phyloP scores from a whole-genome alignment of 257 asterid species.

The Scutellaria minor region DNA sequence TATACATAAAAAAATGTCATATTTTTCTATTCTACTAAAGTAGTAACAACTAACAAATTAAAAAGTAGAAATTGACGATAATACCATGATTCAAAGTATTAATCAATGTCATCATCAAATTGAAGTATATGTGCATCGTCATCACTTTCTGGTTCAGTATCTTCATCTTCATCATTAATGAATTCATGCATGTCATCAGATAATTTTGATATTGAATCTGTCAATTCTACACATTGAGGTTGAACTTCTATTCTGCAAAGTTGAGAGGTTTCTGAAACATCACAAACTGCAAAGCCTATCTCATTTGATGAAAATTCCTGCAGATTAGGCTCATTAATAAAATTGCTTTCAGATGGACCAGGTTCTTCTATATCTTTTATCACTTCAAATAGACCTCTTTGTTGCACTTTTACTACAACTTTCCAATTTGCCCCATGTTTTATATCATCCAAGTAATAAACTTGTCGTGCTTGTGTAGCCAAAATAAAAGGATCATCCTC shows the following conservation, averaged over 20 bases:
- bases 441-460: slow-evolving; percentile 5
- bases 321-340: too few species aligned
- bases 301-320: background rate
- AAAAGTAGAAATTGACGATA: background rate
- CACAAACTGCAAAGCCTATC: background rate
- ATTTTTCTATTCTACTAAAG: too few species aligned
- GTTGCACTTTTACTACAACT: slow-evolving; percentile 1
- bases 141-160: too few species aligned
- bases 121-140: too few species aligned
- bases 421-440: background rate
- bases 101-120: background rate
- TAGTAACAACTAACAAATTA: too few species aligned
- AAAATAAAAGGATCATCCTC: slow-evolving; percentile 3
- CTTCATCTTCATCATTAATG: too few species aligned
- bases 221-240: background rate
- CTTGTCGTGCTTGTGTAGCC: background rate
- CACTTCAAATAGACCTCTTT: background rate
- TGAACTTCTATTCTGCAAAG: background rate
- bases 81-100: background rate
- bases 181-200: too few species aligned
- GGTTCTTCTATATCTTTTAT: background rate
- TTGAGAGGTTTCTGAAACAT: background rate
- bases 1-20: too few species aligned
- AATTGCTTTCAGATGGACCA: too few species aligned
- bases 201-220: too few species aligned